Conservation (phyloP, 2,329 filamentous ascomycete species). For the Scortechinia acanthostroma region DNA sequence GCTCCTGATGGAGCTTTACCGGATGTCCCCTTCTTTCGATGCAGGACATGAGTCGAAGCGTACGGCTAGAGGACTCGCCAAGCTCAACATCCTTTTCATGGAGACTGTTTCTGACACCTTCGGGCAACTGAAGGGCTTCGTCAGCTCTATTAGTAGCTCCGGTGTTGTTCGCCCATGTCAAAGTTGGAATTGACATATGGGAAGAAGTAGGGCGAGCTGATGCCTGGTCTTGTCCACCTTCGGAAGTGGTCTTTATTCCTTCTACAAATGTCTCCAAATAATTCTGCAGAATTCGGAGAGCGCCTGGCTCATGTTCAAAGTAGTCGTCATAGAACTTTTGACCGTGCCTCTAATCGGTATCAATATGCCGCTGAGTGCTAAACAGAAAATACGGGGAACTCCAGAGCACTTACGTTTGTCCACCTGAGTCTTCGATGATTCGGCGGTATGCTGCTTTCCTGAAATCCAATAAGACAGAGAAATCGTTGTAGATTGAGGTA, state of each 20-base stretch:
- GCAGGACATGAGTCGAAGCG: background rate
- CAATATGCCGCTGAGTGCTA: background rate
- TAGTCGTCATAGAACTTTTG: background rate
- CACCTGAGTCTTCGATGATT: background rate
- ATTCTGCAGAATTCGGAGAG: background rate
- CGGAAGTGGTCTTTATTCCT: background rate
- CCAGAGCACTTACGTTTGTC: background rate
- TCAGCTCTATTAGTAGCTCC: background rate
- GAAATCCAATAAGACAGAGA: background rate
- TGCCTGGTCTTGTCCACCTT: background rate
- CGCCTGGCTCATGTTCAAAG: background rate
- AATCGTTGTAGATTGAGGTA: too few species aligned
- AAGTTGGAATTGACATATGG: too few species aligned
- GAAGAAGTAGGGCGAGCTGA: too few species aligned
- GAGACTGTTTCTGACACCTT: too few species aligned
- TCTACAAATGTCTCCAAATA: background rate
- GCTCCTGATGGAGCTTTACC: background rate
- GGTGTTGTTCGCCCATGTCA: background rate
- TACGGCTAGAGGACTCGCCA: background rate
- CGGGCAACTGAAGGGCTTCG: background rate
- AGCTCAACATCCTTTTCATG: too few species aligned
- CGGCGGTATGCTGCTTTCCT: background rate
- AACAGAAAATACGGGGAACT: too few species aligned
- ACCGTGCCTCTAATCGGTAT: background rate
- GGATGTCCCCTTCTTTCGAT: background rate